Evolutionary conservation across 495 filamentous ascomycete species (phyloP), one percentile per base, ranked within the genome.

Genomic region (Penicillium steckii): DNA sequence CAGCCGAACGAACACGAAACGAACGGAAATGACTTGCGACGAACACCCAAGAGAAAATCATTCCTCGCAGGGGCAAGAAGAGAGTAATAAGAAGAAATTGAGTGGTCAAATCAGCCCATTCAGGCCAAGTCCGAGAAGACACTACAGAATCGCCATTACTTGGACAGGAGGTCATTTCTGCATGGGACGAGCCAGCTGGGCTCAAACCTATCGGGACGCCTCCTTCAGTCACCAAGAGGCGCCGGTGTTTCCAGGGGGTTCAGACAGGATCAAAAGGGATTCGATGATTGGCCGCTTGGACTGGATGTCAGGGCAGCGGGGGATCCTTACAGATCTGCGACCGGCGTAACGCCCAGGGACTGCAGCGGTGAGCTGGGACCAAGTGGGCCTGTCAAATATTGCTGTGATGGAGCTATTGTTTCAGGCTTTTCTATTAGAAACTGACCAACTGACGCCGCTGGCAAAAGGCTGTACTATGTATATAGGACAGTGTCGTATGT

Each of bases 311-410:
- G 23, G 12, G 37, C 50, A 46, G 48, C 13, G 22, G 49, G 24
- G 9, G 29, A 38, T 23, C 52, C 43, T 48, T 59, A 46, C 44
- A 59, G 52, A 49, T 46, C 61, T 50, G 52, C 48, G 57, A 60
- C 53, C 52, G 46, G 58, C 59, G 61, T 52, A 1, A 56, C 61
- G 58, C 61, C 61, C 49, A 55, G 43, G 47, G 42, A 26, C 12
- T 48, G 19, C 46, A 33, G 44, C 26, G 26, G n/a, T 51, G 38
- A 41, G 38, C 18, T 41, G 8, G 18, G 38, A 2, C 10, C 18
- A 23, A 23, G 21, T 25, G 43, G 25, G 44, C 49, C 49, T 43
- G 26, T 57, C 49, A 53, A 46, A 42, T 41, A 13, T 50, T 25
- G 55, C 55, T 37, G 50, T 44, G 55, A 49, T 19, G 12, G 43